These are phyloP conservation scores for Craspedostauros australis DNA, from an alignment of 108 stramenopile genomes.

Conservation along the genomic window DNA sequence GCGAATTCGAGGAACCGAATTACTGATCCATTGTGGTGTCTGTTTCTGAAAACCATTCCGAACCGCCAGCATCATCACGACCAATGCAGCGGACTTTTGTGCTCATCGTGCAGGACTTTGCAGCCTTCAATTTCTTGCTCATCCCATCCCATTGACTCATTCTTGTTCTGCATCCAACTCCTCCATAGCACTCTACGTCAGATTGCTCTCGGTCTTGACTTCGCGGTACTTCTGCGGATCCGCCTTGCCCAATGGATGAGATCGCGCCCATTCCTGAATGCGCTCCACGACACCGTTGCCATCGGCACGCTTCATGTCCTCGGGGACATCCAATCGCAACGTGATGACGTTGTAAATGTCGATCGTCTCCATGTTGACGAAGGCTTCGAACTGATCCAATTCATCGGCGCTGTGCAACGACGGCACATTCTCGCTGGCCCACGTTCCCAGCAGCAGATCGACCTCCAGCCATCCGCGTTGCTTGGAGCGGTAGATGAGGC, in stretches of 20 bases:
- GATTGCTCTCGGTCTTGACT: slow-evolving; percentile 68
- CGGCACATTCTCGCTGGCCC: slow-evolving; percentile 91
- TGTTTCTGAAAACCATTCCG: no score
- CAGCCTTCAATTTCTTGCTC: no score
- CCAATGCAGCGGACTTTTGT: no score
- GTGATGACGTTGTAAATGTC: slow-evolving; percentile 99
- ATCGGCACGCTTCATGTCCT: slow-evolving; percentile 39
- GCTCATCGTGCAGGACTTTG: no score
- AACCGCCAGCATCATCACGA: no score
- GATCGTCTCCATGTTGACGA: slow-evolving; percentile 97
- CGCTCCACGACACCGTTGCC: slow-evolving; percentile 60
- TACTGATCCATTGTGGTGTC: no score
- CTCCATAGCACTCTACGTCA: slow-evolving; percentile 53
- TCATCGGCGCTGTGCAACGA: slow-evolving; percentile 50
- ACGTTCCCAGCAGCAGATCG: slow-evolving; percentile 95
- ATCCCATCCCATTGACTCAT: no score
- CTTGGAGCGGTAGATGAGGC: slow-evolving; percentile 94
- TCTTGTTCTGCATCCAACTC: neutral
- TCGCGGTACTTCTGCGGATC: slow-evolving; percentile 62
- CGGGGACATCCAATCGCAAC: slow-evolving; percentile 71
- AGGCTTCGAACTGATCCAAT: slow-evolving; percentile 90
- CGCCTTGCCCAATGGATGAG: slow-evolving; percentile 79
- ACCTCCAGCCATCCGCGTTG: slow-evolving; percentile 99
- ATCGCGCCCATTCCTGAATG: slow-evolving; percentile 80
- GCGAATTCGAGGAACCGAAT: no score